phyloP scores from a whole-genome alignment of 2,329 filamentous ascomycete genomes.

The Colletotrichum sp. region DNA sequence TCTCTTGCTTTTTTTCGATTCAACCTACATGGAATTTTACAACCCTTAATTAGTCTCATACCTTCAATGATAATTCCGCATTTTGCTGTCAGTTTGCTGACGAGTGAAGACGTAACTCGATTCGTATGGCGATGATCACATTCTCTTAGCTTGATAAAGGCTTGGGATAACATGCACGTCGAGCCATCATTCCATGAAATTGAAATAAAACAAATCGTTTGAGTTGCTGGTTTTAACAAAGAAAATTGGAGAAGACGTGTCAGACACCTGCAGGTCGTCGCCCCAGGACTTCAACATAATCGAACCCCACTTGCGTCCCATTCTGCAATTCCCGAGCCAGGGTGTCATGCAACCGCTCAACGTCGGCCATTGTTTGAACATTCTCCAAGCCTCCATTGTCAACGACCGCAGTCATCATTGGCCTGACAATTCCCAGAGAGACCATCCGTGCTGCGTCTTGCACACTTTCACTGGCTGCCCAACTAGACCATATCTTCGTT shows the following conservation, averaged over 20 bases:
- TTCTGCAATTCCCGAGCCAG: neutral
- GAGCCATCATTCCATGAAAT: neutral
- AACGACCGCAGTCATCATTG: neutral
- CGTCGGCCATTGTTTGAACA: neutral
- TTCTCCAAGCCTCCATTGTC: neutral
- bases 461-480: neutral
- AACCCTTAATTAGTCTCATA: neutral
- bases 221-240: neutral
- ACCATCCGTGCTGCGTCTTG: neutral
- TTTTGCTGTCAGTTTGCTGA: neutral
- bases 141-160: neutral
- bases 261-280: neutral
- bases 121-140: neutral
- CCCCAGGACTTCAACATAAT: neutral
- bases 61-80: neutral
- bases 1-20: neutral
- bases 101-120: too few species aligned
- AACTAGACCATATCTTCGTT: neutral
- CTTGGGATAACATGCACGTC: fast-evolving
- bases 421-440: neutral
- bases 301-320: neutral
- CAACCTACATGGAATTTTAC: too few species aligned
- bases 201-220: neutral
- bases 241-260: neutral
- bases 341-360: neutral